Percentiles rank a stretch among this genome's conserved stretches.
Conservation (phyloP, 1,284 basidiomycete genomes). For the Leucoagaricus sp. region DNA sequence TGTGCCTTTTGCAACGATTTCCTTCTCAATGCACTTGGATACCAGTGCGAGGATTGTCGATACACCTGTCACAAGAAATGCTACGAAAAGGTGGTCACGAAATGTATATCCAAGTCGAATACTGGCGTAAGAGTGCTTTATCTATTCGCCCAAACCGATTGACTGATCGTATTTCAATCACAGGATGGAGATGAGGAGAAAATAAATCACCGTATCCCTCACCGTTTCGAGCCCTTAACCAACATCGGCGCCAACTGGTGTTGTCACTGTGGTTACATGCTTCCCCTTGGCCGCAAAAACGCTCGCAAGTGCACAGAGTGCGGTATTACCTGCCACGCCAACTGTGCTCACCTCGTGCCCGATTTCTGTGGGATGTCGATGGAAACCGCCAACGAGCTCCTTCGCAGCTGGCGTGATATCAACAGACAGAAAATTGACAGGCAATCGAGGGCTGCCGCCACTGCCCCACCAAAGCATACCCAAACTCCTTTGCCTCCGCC, state of each 20-base stretch:
- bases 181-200: conserved; percentile 97
- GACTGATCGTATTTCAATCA: conserved; percentile 16
- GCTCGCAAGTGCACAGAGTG: conserved; percentile 96
- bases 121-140: conserved; percentile 69
- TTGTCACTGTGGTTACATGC: conserved; percentile 98
- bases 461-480: conserved; percentile 1
- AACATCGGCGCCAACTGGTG: conserved; percentile 99
- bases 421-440: conserved; percentile 51
- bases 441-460: conserved; percentile 7
- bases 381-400: conserved; percentile 96
- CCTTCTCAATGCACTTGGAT: conserved; percentile 94
- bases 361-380: conserved; percentile 99
- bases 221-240: conserved; percentile 96
- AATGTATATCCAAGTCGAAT: conserved; percentile 98
- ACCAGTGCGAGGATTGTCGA: conserved; percentile 99
- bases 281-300: conserved; percentile 96
- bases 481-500: conserved; percentile 27
- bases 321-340: conserved; percentile 95
- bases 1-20: conserved; percentile 99
- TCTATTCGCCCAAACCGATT: not conserved
- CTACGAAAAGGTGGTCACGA: conserved; percentile 98
- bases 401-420: conserved; percentile 89
- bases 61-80: conserved; percentile 99
- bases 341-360: conserved; percentile 97
- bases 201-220: conserved; percentile 99